Percentiles rank a stretch among this genome's conserved stretches.
Conservation (phyloP, 768 basidiomycete species). For the Agrocybe chaxingu region DNA sequence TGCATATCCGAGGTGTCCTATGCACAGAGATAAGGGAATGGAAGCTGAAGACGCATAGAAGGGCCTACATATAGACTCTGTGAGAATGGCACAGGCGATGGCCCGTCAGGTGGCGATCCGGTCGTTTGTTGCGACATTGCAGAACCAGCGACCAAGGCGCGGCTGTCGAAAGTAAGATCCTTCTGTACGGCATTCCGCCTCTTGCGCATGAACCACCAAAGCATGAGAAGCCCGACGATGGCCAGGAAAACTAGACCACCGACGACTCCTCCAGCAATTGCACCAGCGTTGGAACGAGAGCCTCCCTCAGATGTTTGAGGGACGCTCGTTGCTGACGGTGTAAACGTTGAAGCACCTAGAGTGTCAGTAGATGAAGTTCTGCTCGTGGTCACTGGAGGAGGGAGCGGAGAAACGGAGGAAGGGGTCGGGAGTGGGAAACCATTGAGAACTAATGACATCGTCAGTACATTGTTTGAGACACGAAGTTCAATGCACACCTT, state of each 20-base stretch:
- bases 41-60: background rate
- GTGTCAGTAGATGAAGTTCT: conserved; percentile 1
- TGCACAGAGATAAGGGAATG: background rate
- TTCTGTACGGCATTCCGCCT: conserved; percentile 16
- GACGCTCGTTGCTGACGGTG: conserved; percentile 8
- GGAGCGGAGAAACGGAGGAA: background rate
- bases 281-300: conserved; percentile 38
- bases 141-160: conserved; percentile 19
- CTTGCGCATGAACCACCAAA: conserved; percentile 37
- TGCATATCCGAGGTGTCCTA: conserved; percentile 21
- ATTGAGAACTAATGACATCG: background rate
- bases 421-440: conserved; percentile 1
- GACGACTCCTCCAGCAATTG: conserved; percentile 61
- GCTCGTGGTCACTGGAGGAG: conserved; percentile 1
- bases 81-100: conserved; percentile 11
- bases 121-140: conserved; percentile 7
- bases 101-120: background rate
- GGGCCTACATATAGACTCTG: conserved; percentile 14
- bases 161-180: conserved; percentile 19
- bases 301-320: conserved; percentile 11
- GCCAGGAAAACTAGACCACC: conserved; percentile 47
- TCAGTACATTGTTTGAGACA: background rate
- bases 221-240: conserved; percentile 28
- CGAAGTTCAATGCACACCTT: conserved; percentile 10
- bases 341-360: background rate